Evolutionary conservation across 257 asterid genomes (phyloP).

Genomic region (Penstemon eatonii): DNA sequence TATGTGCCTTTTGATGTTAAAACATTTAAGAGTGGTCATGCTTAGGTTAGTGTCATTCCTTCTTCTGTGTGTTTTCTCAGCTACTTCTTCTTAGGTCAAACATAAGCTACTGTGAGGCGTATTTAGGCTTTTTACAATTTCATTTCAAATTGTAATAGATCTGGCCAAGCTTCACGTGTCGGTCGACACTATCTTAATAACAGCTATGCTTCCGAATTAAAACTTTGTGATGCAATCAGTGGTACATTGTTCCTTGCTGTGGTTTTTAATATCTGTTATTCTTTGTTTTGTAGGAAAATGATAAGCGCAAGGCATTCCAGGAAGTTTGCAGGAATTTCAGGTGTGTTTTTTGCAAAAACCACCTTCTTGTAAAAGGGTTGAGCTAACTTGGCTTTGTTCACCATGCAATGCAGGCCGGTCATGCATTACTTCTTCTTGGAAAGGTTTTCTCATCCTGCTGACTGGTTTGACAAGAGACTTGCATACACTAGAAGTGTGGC

Average conservation of each 20-base stretch:
- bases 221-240: slow-evolving; percentile 19
- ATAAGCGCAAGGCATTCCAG: slow-evolving; percentile 83
- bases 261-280: slow-evolving; percentile 15
- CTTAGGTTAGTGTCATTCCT: background rate
- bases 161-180: background rate
- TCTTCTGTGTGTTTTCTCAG: background rate
- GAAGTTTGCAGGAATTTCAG: slow-evolving; percentile 85
- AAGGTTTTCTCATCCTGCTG: slow-evolving; percentile 88
- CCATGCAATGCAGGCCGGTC: slow-evolving; percentile 72
- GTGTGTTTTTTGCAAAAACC: slow-evolving; percentile 36
- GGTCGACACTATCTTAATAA: background rate
- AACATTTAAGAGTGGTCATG: too few relatives aligned
- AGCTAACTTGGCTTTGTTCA: slow-evolving; percentile 31
- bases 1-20: too few relatives aligned
- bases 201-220: slow-evolving; percentile 1
- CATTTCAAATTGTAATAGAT: background rate
- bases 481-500: slow-evolving; percentile 98
- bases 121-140: background rate
- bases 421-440: slow-evolving; percentile 98
- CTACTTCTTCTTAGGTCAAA: background rate
- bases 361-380: slow-evolving; percentile 17
- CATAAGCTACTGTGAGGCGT: background rate
- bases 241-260: slow-evolving; percentile 13
- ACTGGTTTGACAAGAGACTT: slow-evolving; percentile 98
- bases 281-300: slow-evolving; percentile 57